Evolutionary conservation across 169 alveolate species (phyloP).

Genomic region (Eimeria praecox): DNA sequence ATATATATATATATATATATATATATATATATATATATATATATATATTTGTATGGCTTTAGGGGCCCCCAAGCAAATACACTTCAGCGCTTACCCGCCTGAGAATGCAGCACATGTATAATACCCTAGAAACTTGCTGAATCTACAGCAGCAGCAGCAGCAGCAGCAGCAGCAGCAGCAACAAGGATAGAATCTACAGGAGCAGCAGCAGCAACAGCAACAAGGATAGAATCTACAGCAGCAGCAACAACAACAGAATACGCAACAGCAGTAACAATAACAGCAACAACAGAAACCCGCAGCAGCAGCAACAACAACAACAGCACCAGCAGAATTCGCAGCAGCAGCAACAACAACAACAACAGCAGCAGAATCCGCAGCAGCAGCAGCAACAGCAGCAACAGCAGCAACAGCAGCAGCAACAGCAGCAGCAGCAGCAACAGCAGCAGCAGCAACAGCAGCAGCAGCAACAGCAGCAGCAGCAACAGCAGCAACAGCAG

Average conservation of each 20-base stretch:
- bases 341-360: neutral
- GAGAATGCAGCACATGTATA: neutral
- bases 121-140: neutral
- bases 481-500: too few species aligned
- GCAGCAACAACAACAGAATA: too few species aligned
- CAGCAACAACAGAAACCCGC: too few species aligned
- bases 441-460: neutral
- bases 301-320: neutral
- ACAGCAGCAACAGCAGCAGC: neutral
- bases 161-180: conserved; percentile 12
- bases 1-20: too few species aligned
- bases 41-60: too few species aligned
- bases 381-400: conserved; percentile 19
- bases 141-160: neutral
- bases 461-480: neutral
- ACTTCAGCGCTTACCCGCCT: neutral
- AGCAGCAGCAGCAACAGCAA: neutral
- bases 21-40: too few species aligned
- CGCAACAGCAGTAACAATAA: neutral
- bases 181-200: neutral
- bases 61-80: neutral
- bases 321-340: neutral
- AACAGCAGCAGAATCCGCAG: neutral
- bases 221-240: neutral
- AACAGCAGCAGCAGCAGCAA: neutral